Base-by-base conservation (phyloP, 2,329 filamentous ascomycete species). In the Cadophora luteo-olivacea region DNA sequence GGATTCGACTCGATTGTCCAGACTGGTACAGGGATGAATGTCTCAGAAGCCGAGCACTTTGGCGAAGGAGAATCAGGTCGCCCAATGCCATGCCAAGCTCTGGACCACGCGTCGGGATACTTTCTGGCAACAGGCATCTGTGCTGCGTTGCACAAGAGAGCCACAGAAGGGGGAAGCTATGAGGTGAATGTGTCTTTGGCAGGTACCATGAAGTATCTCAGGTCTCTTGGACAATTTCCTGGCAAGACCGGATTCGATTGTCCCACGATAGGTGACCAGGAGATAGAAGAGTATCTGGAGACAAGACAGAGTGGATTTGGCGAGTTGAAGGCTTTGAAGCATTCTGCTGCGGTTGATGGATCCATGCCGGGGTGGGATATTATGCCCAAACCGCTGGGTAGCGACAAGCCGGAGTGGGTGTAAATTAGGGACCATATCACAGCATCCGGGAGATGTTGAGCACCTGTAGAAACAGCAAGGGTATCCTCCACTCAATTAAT, bases 111-210 rank as follows among this genome's bases (percentile, higher is more conserved):
- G 1, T 58, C 32, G 0, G 33, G 33, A 4, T 58, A 16, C 19
- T 38, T 58, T 6, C 32, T 58, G 4, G 32, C 55, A 14, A 38
- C 55, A 14, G 33, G 55, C 4, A 58, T 58, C 5, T 58, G 33
- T 38, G 55, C 55, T 16, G 55, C 55, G 33, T 41, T 58, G 33
- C 41, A 58, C n/a, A 58, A 58, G 55, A 58, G 55, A 33, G 55
- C 55, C 11, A 38, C 8, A 24, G n/a, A 58, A 36, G 55, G 55
- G 4, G 32, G 55, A 33, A 58, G 55, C 33, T 58, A 38, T 38
- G 55, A 58, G 55, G 55, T 58, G 2, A 22, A 58, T 14, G 55
- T 58, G 19, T 58, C 55, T 14, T 33, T 58, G 33, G 55, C 55
- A 7, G 33, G 33, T 4, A 58, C 33, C 3, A 58, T 58, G 55